Percentiles rank a stretch among this genome's conserved stretches.
Conservation (phyloP, 75 land plant species). For the Picea sitchensis region DNA sequence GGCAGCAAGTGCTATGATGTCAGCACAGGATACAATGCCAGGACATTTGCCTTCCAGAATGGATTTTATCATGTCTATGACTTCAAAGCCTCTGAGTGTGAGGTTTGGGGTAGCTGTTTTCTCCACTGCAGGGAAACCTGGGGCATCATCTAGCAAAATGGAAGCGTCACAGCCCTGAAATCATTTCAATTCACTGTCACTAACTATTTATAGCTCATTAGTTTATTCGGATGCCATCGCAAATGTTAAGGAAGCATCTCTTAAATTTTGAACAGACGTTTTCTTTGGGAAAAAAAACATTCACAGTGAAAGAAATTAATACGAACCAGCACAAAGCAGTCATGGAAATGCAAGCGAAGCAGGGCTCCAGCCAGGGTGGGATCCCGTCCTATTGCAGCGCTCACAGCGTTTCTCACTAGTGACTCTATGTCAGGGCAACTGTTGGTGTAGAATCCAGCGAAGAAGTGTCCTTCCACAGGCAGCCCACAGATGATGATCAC, state of each 20-base stretch:
- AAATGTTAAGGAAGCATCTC: no score
- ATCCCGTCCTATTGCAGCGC: slow-evolving; percentile 21
- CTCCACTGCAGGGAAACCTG: slow-evolving; percentile 15
- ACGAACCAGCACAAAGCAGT: slow-evolving; percentile 16
- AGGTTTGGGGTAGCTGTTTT: slow-evolving; percentile 17
- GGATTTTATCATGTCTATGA: slow-evolving; percentile 25
- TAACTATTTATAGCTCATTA: neutral
- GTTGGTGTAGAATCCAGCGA: slow-evolving; percentile 23
- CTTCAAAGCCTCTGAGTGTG: slow-evolving; percentile 26
- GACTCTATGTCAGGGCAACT: slow-evolving; percentile 40
- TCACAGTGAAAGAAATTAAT: neutral
- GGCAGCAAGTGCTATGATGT: slow-evolving; percentile 1
- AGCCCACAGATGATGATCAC: neutral
- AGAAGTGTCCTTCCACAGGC: neutral
- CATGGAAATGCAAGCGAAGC: slow-evolving; percentile 63
- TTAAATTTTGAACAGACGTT: no score
- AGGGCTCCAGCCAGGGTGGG: slow-evolving; percentile 43
- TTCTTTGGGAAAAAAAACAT: no score
- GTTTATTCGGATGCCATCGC: no score
- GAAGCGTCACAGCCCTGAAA: slow-evolving; percentile 22
- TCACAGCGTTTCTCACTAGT: slow-evolving; percentile 46
- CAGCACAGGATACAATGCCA: slow-evolving; percentile 3
- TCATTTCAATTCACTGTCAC: neutral
- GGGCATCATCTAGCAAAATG: slow-evolving; percentile 14
- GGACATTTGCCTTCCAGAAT: neutral